Evolutionary conservation across 2,329 filamentous ascomycete genomes (phyloP).

Genomic region (Claviceps sp.): DNA sequence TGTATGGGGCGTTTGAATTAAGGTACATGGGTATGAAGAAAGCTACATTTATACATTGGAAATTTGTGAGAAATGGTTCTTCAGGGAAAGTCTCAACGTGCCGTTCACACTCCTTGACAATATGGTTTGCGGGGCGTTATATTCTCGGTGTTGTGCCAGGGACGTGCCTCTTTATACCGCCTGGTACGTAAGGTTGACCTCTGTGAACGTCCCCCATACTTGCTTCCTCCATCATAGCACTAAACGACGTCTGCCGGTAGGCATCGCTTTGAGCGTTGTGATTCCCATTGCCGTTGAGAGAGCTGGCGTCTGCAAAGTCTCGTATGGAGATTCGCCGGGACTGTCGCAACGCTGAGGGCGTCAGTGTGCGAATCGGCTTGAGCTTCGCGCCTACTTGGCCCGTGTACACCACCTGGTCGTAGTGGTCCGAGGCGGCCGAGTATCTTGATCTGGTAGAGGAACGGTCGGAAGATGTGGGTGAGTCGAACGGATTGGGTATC

Average conservation of each 20-base stretch:
- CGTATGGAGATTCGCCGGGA: slow-evolving; percentile 18
- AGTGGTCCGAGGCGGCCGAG: slow-evolving; percentile 14
- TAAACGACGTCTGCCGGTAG: slow-evolving; percentile 33
- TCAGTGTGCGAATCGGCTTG: slow-evolving; percentile 27
- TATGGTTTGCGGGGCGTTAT: background rate
- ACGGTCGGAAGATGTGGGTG: slow-evolving; percentile 14
- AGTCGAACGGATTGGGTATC: slow-evolving; percentile 24
- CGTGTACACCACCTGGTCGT: slow-evolving; percentile 12
- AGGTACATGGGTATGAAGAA: too few relatives aligned
- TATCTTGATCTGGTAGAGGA: slow-evolving; percentile 9
- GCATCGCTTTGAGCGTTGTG: slow-evolving; percentile 3
- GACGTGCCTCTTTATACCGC: slow-evolving; percentile 10
- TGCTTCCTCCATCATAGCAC: slow-evolving; percentile 38
- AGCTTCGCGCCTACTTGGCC: slow-evolving; percentile 16
- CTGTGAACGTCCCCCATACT: slow-evolving; percentile 27
- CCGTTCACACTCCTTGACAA: background rate
- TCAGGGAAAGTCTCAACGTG: too few relatives aligned
- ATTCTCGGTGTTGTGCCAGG: slow-evolving; percentile 23
- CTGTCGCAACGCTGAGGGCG: slow-evolving; percentile 11
- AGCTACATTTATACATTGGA: too few relatives aligned
- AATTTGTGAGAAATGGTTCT: too few relatives aligned
- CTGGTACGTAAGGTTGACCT: slow-evolving; percentile 24
- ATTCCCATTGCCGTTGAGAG: slow-evolving; percentile 13
- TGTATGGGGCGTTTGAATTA: too few relatives aligned
- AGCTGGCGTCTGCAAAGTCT: slow-evolving; percentile 29